Conservation (phyloP, 371 early-diverging fungal species). For the Cokeromyces recurvatus region DNA sequence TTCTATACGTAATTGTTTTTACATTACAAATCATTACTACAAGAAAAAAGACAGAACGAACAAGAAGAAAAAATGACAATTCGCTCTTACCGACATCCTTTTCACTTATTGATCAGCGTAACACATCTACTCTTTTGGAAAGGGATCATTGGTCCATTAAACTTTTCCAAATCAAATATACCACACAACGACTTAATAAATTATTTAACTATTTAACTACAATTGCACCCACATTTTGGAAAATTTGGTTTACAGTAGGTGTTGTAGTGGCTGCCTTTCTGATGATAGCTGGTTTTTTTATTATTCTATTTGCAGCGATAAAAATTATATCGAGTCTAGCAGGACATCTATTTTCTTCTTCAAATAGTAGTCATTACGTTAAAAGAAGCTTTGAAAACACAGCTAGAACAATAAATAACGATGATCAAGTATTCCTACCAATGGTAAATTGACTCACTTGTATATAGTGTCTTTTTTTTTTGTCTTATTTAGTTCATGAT, state of each 20-base stretch:
- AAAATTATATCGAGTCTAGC: slow-evolving; percentile 27
- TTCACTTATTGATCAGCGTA: slow-evolving; percentile 6
- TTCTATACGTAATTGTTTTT: slow-evolving; percentile 33
- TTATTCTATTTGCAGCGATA: slow-evolving; percentile 48
- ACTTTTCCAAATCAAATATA: slow-evolving; percentile 54
- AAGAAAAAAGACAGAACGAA: slow-evolving; percentile 5
- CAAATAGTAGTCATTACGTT: not conserved
- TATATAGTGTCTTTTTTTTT: no score
- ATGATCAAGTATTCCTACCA: slow-evolving; percentile 57
- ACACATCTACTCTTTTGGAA: slow-evolving; percentile 3
- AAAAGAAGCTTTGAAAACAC: slow-evolving; percentile 8
- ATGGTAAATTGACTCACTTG: slow-evolving; percentile 39
- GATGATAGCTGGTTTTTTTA: slow-evolving; percentile 49
- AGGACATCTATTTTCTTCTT: slow-evolving; percentile 6
- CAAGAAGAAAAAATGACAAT: slow-evolving; percentile 3
- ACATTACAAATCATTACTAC: slow-evolving; percentile 21
- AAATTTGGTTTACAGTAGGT: slow-evolving; percentile 58
- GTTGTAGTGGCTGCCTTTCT: slow-evolving; percentile 41
- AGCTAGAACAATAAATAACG: slow-evolving; percentile 16
- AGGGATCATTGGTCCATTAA: slow-evolving; percentile 40
- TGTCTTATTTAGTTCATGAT: no score
- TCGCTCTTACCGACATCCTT: slow-evolving; percentile 22
- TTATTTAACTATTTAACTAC: slow-evolving; percentile 43
- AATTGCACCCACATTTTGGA: slow-evolving; percentile 51
- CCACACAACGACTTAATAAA: slow-evolving; percentile 51